Evolutionary conservation across 2,329 filamentous ascomycete species (phyloP), one percentile per base, ranked within the genome.

Genomic region (Monosporascus sp.): DNA sequence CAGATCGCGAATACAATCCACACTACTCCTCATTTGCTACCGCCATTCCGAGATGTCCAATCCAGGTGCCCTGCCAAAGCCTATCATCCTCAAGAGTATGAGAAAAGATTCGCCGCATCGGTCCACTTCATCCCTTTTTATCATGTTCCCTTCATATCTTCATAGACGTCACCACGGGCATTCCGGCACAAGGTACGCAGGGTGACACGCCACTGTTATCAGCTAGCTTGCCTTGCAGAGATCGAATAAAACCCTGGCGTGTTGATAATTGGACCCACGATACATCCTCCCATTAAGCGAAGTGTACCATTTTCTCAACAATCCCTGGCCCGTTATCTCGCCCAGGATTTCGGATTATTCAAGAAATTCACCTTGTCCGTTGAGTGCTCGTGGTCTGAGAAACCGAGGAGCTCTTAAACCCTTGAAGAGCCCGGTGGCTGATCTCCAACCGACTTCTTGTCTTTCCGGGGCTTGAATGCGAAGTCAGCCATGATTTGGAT

Each of bases 401-500:
- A 22, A 7, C 5, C 9, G 20, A 35, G 31, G 20, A 22, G 18
- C n/a, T 52, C 49, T 57, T 38, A 59, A 37, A 50, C 60, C 48
- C 57, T 61, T 15, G 56, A 61, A 20, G 55, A 50, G 39, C 51
- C 56, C 36, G 45, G 56, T 50, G 54, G 48, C 51, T 61, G 58
- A 41, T 67, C 62, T 9, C 55, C 56, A 5, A 60, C 35, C n/a
- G 60, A 51, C 72, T 90, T 90, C 74, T 87, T 87, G 51, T 93
- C 89, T 75, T 94, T 95, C 64, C 89, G 84, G 38, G 85, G 81
- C 76, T 96, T 96, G 76, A 96, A 87, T 62, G 88, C 84, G 71
- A 96, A 95, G 69, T 96, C 89, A 50, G 89, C 87, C 78, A 92
- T 86, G 66, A 96, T 84, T 67, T 92, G 89, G 63, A 97, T 83